phyloP scores from a whole-genome alignment of 1,284 basidiomycete species.

The Trametes hirsuta region DNA sequence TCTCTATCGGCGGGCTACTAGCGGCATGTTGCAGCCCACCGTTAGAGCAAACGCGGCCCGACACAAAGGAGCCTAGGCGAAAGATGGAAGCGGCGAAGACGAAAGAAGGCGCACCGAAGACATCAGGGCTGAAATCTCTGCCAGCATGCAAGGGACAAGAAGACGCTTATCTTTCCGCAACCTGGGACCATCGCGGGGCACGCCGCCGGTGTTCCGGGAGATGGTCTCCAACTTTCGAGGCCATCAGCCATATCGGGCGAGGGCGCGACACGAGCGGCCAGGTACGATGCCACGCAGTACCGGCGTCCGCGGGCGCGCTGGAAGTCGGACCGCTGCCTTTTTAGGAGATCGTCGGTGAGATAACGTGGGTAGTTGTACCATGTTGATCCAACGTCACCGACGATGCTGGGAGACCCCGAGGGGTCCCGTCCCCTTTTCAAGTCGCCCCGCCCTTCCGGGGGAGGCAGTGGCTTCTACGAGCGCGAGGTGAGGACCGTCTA shows the following conservation, averaged over 20 bases:
- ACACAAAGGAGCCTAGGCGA: conserved; percentile 8
- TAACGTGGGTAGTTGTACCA: conserved; percentile 7
- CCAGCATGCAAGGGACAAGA: not conserved
- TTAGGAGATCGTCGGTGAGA: conserved; percentile 13
- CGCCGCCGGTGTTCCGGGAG: not conserved
- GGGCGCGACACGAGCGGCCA: not conserved
- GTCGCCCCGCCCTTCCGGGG: conserved; percentile 12
- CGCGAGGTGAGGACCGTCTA: no score
- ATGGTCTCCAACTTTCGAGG: conserved; percentile 5
- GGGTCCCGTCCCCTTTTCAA: not conserved
- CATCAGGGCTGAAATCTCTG: not conserved
- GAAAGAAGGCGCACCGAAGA: not conserved
- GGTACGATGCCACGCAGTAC: conserved; percentile 10
- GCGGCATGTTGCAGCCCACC: not conserved
- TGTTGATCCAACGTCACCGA: conserved; percentile 7
- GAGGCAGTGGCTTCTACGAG: not conserved
- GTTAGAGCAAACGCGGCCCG: conserved; percentile 1
- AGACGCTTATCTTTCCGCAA: conserved; percentile 5
- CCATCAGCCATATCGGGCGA: conserved; percentile 12
- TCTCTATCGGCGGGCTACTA: not conserved
- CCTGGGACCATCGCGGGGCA: conserved; percentile 8
- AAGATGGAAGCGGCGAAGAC: conserved; percentile 1
- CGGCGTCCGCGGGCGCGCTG: not conserved
- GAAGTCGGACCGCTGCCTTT: conserved; percentile 7
- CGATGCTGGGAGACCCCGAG: not conserved